Conservation (phyloP, 2,329 filamentous ascomycete genomes). For the Neopestalotiopsis sp. region DNA sequence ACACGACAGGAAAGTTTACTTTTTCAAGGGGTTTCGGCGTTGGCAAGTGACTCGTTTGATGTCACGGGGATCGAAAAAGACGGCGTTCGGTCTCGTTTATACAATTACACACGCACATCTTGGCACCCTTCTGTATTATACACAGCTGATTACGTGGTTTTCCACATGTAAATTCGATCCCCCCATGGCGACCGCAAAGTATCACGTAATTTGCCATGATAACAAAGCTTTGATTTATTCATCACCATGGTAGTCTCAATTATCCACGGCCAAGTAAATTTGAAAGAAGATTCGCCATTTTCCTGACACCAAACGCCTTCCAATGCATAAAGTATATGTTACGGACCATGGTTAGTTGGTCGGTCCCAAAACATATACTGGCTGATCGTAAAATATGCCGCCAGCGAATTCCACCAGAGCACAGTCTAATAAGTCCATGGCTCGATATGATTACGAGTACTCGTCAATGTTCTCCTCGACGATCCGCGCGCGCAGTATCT, state of each 20-base stretch:
- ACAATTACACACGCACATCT: background rate
- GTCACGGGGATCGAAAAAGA: background rate
- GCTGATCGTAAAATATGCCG: background rate
- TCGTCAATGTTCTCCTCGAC: slow-evolving; percentile 60
- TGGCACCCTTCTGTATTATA: slow-evolving; percentile 4
- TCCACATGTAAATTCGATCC: slow-evolving; percentile 7
- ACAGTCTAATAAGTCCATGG: background rate
- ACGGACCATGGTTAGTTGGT: background rate
- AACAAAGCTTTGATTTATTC: background rate
- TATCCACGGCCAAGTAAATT: background rate
- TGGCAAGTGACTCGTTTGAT: slow-evolving; percentile 1
- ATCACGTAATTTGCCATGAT: background rate
- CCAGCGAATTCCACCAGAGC: background rate
- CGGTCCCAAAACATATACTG: background rate
- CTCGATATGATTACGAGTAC: background rate
- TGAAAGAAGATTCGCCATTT: background rate
- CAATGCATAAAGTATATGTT: background rate
- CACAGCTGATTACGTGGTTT: background rate
- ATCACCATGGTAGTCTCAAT: background rate
- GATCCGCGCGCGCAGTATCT: slow-evolving; percentile 75
- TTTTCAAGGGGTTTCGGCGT: slow-evolving; percentile 1
- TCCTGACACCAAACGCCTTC: background rate
- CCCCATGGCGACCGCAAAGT: background rate
- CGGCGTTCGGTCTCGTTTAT: slow-evolving; percentile 3
- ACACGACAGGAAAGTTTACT: no score